Conservation (phyloP, 805 yeast genomes). For the Saccharomyces mikatae region DNA sequence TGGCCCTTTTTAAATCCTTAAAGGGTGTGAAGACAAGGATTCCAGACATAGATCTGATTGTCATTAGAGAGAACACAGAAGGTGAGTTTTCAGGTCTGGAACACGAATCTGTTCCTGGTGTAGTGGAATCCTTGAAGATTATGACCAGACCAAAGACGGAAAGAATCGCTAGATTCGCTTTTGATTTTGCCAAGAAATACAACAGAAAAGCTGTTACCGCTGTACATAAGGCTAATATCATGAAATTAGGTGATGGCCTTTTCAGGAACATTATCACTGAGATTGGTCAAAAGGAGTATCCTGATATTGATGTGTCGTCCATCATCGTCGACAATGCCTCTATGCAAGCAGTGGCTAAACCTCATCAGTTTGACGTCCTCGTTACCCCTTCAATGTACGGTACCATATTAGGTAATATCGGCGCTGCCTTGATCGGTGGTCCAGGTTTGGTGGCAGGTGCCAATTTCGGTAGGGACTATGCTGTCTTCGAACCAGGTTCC, state of each 20-base stretch:
- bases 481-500: constrained; percentile 98
- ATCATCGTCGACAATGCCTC: constrained; percentile 98
- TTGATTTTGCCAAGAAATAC: constrained; percentile 88
- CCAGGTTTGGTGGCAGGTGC: constrained; percentile 99
- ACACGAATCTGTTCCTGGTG: constrained; percentile 96
- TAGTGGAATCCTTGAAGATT: constrained; percentile 92
- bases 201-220: constrained; percentile 90
- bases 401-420: constrained; percentile 92
- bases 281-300: constrained; percentile 78
- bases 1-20: constrained; percentile 86
- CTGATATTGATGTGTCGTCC: constrained; percentile 74
- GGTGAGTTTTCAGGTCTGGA: constrained; percentile 99
- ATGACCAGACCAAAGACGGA: constrained; percentile 92
- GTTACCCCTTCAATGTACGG: constrained; percentile 98
- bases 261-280: constrained; percentile 90
- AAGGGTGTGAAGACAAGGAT: constrained; percentile 91
- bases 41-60: constrained; percentile 81
- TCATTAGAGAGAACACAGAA: constrained; percentile 98
- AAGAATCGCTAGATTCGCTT: constrained; percentile 95
- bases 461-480: constrained; percentile 94
- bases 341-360: constrained; percentile 97
- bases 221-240: constrained; percentile 97
- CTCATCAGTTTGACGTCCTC: constrained; percentile 95
- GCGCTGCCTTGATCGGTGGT: constrained; percentile 91
- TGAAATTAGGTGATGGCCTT: constrained; percentile 97